A percentile compares a stretch with the other conserved stretches of the same genome.
phyloP scores from a whole-genome alignment of 495 filamentous ascomycete species.

The Immersiella caudata region DNA sequence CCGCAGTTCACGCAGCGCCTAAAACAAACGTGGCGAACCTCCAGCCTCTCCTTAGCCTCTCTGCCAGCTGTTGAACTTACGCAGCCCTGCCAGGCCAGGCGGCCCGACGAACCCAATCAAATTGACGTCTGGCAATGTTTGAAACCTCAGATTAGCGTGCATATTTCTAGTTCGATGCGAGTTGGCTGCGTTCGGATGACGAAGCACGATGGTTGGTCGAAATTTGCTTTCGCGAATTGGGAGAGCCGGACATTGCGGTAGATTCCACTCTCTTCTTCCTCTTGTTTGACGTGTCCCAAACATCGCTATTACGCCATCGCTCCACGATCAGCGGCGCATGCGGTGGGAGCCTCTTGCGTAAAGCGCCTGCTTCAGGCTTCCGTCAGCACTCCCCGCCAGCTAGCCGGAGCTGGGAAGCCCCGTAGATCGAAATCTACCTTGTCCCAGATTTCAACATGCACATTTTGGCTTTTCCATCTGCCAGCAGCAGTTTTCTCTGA shows the following conservation, averaged over 20 bases:
- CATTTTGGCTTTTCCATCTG: not conserved
- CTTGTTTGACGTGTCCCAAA: not conserved
- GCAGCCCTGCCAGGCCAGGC: not conserved
- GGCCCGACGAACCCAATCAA: slow-evolving; percentile 6
- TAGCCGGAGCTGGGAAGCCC: not conserved
- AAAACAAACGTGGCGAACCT: slow-evolving; percentile 8
- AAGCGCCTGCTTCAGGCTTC: not conserved
- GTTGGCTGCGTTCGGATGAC: not conserved
- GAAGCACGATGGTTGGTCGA: not conserved
- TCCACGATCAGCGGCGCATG: not conserved
- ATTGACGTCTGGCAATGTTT: not conserved
- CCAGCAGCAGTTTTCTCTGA: not conserved
- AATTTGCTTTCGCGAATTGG: not conserved
- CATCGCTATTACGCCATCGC: not conserved
- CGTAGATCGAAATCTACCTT: not conserved
- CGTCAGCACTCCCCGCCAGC: not conserved
- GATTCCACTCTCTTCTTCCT: not conserved
- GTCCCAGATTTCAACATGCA: not conserved
- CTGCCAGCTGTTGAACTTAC: slow-evolving; percentile 3
- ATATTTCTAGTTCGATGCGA: not conserved
- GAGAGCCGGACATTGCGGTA: not conserved
- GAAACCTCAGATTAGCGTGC: slow-evolving; percentile 5
- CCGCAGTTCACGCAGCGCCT: not conserved
- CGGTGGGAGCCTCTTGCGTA: slow-evolving; percentile 1
- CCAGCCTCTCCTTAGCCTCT: slow-evolving; percentile 1